Percentiles rank a stretch among this genome's conserved stretches.
These are phyloP conservation scores for Coriolopsis trogii DNA, from an alignment of 1,284 basidiomycete genomes.

Conservation along the genomic window DNA sequence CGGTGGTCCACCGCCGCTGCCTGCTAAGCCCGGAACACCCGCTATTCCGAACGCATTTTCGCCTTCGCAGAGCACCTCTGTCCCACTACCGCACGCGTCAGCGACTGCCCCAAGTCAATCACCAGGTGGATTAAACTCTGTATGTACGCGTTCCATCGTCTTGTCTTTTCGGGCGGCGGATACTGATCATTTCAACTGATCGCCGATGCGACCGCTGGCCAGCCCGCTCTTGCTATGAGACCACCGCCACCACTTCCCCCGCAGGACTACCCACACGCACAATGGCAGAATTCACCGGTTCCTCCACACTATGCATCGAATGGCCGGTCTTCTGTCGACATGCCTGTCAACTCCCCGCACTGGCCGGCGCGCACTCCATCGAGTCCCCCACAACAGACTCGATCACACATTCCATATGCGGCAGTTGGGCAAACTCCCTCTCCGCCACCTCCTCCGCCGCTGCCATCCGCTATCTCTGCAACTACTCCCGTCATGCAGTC, in stretches of 20 bases:
- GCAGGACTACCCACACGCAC: slow-evolving; percentile 25
- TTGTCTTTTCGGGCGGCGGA: slow-evolving; percentile 3
- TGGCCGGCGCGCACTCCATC: slow-evolving; percentile 20
- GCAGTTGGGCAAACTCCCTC: slow-evolving; percentile 11
- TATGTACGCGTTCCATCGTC: slow-evolving; percentile 21
- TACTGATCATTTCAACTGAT: slow-evolving; percentile 16
- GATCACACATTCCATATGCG: slow-evolving; percentile 18
- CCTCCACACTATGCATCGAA: slow-evolving; percentile 31
- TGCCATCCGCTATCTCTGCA: slow-evolving; percentile 15
- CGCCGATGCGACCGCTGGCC: slow-evolving; percentile 5
- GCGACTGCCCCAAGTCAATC: slow-evolving; percentile 11
- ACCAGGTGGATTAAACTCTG: slow-evolving; percentile 15
- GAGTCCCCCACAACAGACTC: slow-evolving; percentile 17
- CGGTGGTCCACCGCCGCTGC: slow-evolving; percentile 45
- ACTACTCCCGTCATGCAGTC: slow-evolving; percentile 1
- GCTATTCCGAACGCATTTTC: slow-evolving; percentile 9
- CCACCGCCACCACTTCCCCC: slow-evolving; percentile 46
- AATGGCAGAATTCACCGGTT: slow-evolving; percentile 22
- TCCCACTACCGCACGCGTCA: slow-evolving; percentile 14
- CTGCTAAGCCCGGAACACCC: slow-evolving; percentile 46
- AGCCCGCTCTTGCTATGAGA: slow-evolving; percentile 38
- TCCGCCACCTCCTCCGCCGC: slow-evolving; percentile 17
- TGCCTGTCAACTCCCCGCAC: slow-evolving; percentile 9
- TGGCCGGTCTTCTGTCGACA: slow-evolving; percentile 14
- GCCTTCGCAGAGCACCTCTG: slow-evolving; percentile 27